Conservation (phyloP, 495 filamentous ascomycete species). For the Penicillium dipodomyicola region DNA sequence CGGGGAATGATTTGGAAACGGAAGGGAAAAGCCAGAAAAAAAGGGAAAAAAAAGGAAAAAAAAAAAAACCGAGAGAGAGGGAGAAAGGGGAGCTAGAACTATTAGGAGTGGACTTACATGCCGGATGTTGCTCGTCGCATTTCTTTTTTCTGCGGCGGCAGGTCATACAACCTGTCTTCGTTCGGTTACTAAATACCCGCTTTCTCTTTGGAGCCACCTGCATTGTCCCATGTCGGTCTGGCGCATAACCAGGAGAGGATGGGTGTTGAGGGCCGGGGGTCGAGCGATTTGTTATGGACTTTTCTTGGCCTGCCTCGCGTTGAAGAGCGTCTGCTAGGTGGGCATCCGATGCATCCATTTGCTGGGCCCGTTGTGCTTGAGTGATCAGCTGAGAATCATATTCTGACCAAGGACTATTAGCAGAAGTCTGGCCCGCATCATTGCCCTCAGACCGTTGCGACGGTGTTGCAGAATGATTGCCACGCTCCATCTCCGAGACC, state of each 20-base stretch:
- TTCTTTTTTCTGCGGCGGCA: constrained; percentile 97
- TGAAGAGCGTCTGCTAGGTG: constrained; percentile 52
- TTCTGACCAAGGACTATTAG: constrained; percentile 40
- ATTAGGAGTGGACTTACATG: constrained; percentile 60
- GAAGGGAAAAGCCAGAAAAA: too few species aligned
- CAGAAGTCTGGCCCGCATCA: constrained; percentile 31
- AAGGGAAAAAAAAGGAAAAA: neutral
- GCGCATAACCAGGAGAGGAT: constrained; percentile 37
- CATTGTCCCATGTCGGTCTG: constrained; percentile 40
- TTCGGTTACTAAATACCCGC: constrained; percentile 90
- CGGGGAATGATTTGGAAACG: neutral
- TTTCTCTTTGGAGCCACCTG: constrained; percentile 79
- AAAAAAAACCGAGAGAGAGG: neutral
- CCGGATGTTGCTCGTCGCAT: constrained; percentile 92
- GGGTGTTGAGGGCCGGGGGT: constrained; percentile 34
- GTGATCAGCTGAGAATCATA: constrained; percentile 43
- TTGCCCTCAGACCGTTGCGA: constrained; percentile 33
- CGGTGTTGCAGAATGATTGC: constrained; percentile 24
- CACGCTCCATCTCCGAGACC: constrained; percentile 27
- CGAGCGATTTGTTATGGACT: constrained; percentile 31
- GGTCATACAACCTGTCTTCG: constrained; percentile 96
- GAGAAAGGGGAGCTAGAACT: neutral
- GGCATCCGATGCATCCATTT: constrained; percentile 51
- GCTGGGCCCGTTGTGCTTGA: constrained; percentile 46
- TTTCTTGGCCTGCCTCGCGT: constrained; percentile 46